Conservation (phyloP, 805 yeast genomes). For the Saturnispora serradocipensis region DNA sequence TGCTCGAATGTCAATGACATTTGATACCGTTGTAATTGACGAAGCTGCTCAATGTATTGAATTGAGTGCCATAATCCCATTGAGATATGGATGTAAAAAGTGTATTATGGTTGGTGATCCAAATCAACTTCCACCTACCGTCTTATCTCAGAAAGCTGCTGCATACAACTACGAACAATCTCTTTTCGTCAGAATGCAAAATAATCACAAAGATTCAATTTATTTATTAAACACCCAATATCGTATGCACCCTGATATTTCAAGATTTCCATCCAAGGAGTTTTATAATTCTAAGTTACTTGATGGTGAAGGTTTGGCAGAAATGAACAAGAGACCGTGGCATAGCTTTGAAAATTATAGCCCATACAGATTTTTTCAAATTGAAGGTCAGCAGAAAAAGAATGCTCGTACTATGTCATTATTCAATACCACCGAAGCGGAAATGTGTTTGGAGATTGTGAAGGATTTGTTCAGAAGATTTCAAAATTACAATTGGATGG, state of each 20-base stretch:
- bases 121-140: constrained; percentile 95
- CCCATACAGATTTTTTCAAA: constrained; percentile 76
- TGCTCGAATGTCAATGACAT: constrained; percentile 61
- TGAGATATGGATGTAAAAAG: constrained; percentile 79
- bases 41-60: constrained; percentile 98
- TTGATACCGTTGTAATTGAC: constrained; percentile 88
- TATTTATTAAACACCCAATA: constrained; percentile 82
- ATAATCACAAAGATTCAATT: constrained; percentile 47
- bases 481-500: constrained; percentile 48
- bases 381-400: constrained; percentile 55
- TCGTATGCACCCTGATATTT: constrained; percentile 94
- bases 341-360: constrained; percentile 47
- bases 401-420: constrained; percentile 60
- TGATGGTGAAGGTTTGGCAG: constrained; percentile 72
- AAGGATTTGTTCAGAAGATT: constrained; percentile 40
- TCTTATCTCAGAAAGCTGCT: constrained; percentile 81
- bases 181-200: constrained; percentile 88
- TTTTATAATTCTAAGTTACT: constrained; percentile 65
- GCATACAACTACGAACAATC: constrained; percentile 77
- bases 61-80: constrained; percentile 80
- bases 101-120: constrained; percentile 99
- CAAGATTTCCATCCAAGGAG: constrained; percentile 74
- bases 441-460: constrained; percentile 60
- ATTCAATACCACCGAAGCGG: constrained; percentile 63
- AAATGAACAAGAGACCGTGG: constrained; percentile 62